These are phyloP conservation scores for Plectosphaerella sp. DNA, from an alignment of 2,329 filamentous ascomycete genomes.

Conservation along the genomic window DNA sequence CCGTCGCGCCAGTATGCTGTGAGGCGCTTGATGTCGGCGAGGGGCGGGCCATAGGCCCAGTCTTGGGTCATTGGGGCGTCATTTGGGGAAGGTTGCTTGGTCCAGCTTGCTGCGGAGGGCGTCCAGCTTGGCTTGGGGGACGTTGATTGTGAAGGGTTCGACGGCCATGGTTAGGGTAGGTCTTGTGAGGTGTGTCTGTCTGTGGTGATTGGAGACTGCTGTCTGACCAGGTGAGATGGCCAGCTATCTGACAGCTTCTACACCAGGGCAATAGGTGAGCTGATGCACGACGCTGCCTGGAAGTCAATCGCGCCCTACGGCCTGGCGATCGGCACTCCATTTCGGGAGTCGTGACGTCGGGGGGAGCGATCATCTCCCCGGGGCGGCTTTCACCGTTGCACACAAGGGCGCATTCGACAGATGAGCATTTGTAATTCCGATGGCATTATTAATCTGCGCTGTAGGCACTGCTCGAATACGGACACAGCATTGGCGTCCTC, in stretches of 20 bases:
- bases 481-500: not conserved
- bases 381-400: no score
- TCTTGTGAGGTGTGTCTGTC: not conserved
- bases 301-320: not conserved
- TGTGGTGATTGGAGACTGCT: not conserved
- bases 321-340: not conserved
- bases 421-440: not conserved
- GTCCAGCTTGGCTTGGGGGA: not conserved
- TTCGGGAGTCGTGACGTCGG: not conserved
- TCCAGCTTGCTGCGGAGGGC: conserved; percentile 20
- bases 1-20: conserved; percentile 32
- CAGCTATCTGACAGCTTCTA: no score
- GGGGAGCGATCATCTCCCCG: no score
- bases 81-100: conserved; percentile 20
- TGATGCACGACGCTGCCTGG: not conserved
- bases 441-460: not conserved
- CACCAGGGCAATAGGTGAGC: not conserved
- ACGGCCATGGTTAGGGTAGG: not conserved
- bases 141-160: not conserved
- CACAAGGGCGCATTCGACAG: not conserved
- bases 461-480: not conserved
- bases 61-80: conserved; percentile 26
- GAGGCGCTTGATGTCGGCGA: conserved; percentile 27
- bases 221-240: not conserved
- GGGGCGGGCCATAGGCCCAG: conserved; percentile 24